Evolutionary conservation across 2,329 filamentous ascomycete species (phyloP).

Genomic region (Stemphylium lycopersici): DNA sequence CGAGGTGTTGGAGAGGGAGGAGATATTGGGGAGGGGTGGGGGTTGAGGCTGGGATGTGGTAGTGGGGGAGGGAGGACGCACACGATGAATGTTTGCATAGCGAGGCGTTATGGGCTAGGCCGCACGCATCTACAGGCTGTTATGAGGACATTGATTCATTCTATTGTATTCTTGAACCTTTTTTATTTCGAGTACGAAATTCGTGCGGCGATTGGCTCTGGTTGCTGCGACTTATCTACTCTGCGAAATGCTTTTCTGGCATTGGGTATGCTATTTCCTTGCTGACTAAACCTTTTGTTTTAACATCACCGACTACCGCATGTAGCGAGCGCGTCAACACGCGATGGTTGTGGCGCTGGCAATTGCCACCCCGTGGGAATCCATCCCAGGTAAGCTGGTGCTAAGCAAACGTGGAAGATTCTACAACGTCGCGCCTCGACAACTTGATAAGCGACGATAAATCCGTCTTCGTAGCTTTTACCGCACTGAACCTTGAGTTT

Average conservation of each 20-base stretch:
- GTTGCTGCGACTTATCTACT: neutral
- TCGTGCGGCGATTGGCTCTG: neutral
- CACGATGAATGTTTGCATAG: constrained; percentile 15
- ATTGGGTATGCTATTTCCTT: too few relatives aligned
- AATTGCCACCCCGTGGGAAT: constrained; percentile 23
- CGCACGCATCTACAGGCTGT: neutral
- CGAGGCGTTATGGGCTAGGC: constrained; percentile 19
- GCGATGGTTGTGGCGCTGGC: constrained; percentile 22
- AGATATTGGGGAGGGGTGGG: constrained; percentile 69
- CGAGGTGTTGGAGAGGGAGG: constrained; percentile 92
- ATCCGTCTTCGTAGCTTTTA: neutral
- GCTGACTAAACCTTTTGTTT: too few relatives aligned
- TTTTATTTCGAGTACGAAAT: neutral
- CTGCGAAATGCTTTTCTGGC: too few relatives aligned
- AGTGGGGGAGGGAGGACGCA: neutral
- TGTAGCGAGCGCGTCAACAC: constrained; percentile 13
- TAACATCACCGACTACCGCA: constrained; percentile 8
- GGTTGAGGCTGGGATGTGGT: constrained; percentile 35
- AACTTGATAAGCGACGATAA: neutral
- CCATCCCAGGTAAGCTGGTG: constrained; percentile 3
- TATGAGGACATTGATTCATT: neutral
- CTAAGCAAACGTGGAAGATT: constrained; percentile 24
- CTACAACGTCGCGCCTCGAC: constrained; percentile 22
- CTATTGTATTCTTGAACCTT: neutral
- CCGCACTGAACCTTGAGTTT: too few relatives aligned